These are phyloP conservation scores for Thuja plicata DNA, from an alignment of 83 land plant species.

Conservation along the genomic window DNA sequence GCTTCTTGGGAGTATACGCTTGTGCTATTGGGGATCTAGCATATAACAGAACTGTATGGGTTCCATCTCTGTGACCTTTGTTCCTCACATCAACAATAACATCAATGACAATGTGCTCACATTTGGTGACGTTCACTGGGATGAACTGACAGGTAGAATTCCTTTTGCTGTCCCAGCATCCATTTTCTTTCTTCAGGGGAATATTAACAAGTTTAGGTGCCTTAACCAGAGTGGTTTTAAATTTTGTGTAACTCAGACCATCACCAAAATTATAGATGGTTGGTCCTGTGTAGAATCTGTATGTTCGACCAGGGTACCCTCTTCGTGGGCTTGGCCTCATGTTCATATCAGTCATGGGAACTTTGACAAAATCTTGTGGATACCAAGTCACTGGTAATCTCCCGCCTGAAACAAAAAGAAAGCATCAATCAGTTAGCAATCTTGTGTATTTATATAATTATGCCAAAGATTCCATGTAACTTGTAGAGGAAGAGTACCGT, in stretches of 20 bases:
- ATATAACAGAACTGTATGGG: constrained; percentile 49
- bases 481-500: no score
- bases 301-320: constrained; percentile 74
- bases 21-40: constrained; percentile 27
- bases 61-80: constrained; percentile 36
- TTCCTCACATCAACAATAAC: constrained; percentile 48
- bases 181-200: constrained; percentile 26
- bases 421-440: no score
- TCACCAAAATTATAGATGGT: constrained; percentile 51
- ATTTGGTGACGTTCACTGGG: constrained; percentile 30
- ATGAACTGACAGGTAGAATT: constrained; percentile 20
- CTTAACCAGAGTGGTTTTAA: constrained; percentile 9
- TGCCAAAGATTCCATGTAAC: no score
- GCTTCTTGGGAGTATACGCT: constrained; percentile 23
- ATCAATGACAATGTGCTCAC: constrained; percentile 18
- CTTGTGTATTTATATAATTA: no score
- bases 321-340: constrained; percentile 41
- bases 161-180: not conserved
- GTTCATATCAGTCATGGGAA: constrained; percentile 72
- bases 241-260: constrained; percentile 61
- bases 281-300: constrained; percentile 66
- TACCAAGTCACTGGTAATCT: constrained; percentile 78
- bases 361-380: constrained; percentile 38
- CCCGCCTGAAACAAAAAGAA: constrained; percentile 39
- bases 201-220: constrained; percentile 40